Conservation (phyloP, 2,329 filamentous ascomycete genomes). For the Colletotrichum scovillei region DNA sequence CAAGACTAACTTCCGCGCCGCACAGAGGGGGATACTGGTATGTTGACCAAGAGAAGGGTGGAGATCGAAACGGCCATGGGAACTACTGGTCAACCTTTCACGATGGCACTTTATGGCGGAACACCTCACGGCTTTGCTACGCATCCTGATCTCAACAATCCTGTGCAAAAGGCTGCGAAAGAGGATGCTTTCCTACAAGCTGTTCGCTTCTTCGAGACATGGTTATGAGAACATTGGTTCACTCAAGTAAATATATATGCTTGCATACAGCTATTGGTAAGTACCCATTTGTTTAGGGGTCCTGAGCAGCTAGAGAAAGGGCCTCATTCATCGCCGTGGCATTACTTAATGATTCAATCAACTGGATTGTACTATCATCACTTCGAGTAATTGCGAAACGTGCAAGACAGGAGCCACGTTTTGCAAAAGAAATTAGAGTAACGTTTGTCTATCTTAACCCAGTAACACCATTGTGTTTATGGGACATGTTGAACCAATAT, state of each 20-base stretch:
- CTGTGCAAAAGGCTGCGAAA: conserved; percentile 74
- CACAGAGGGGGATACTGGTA: conserved; percentile 68
- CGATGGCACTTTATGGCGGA: conserved; percentile 67
- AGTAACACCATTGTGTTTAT: no score
- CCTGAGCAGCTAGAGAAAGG: no score
- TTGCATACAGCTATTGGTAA: background rate
- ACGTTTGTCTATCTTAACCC: no score
- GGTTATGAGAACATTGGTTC: conserved; percentile 34
- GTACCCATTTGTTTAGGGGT: no score
- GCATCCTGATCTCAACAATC: conserved; percentile 66
- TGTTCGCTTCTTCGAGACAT: conserved; percentile 77
- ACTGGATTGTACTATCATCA: no score
- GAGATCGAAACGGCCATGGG: conserved; percentile 21
- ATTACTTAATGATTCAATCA: no score
- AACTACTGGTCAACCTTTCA: conserved; percentile 14
- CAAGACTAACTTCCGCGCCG: background rate
- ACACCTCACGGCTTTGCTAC: conserved; percentile 81
- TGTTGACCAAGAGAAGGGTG: conserved; percentile 64
- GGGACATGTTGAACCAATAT: no score
- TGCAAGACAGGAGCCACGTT: no score
- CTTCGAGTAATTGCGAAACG: no score
- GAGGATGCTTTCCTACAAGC: conserved; percentile 83
- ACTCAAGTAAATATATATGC: no score
- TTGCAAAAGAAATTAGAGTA: no score
- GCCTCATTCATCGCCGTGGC: no score